Base-by-base conservation (phyloP, 805 yeast genomes). In the Vanderwaltozyma polyspora region DNA sequence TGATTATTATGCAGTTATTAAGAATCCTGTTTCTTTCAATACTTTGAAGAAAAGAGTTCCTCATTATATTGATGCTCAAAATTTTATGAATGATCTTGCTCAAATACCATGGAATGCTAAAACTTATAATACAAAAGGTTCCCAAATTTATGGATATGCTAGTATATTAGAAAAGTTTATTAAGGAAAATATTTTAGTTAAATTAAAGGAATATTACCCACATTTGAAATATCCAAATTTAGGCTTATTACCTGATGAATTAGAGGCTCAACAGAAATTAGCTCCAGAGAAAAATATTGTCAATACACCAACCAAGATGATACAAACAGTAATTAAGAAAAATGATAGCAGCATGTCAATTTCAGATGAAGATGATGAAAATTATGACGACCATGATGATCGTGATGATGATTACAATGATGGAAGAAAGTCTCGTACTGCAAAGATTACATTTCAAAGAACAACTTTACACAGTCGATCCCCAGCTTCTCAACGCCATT, bases 71-170 rank as follows among this genome's bases (percentile, higher is more conserved):
- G 64, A 64, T 30, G 73, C 83, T 1, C 80, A 76, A 45, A 77
- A 74, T 29, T 86, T 84, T 55, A 61, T 87, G 25, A 69, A 64
- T 37, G 95, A 87, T 55, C 53, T 87, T 39, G 84, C 79, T 1
- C 93, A 83, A 55, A 80, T 89, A 34, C 72, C 84, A 1, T 84
- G 94, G 86, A 89, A 89, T 52, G 95, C 96, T 3, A 72, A 83
- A 40, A 72, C 78, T 31, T 89, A 79, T 58, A 89, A 89, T 57
- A 76, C 75, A 38, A 76, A 75, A 41, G 76, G 68, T 11, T 74
- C 86, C 1, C 63, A 63, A 13, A 79, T 81, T 34, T 81, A 79
- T 57, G 65, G 66, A 17, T 81, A 79, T 46, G 95, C 77, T 0
- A 73, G 59, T 1, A 74, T 62, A 5, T 37, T 64, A 13, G 73